phyloP scores from a whole-genome alignment of 2,329 filamentous ascomycete species.

The Xylaria digitata region DNA sequence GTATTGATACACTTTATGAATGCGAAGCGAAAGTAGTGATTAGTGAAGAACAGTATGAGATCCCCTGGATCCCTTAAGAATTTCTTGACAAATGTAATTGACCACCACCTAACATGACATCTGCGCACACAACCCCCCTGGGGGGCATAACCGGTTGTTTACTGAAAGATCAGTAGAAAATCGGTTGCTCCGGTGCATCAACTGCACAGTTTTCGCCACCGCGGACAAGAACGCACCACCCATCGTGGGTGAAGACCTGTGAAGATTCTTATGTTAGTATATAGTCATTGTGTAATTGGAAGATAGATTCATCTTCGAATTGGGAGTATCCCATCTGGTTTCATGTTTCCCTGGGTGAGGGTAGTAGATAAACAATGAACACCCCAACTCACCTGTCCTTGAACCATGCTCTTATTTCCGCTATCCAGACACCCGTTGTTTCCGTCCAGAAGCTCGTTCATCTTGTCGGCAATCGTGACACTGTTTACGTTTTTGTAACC shows the following conservation, averaged over 20 bases:
- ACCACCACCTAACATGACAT: background rate
- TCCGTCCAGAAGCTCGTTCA: constrained; percentile 35
- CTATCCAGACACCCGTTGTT: constrained; percentile 32
- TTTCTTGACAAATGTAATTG: background rate
- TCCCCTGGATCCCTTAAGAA: too few species aligned
- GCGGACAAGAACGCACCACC: constrained; percentile 33
- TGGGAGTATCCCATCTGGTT: too few species aligned
- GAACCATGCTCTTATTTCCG: constrained; percentile 28
- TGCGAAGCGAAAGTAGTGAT: too few species aligned
- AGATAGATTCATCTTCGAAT: too few species aligned
- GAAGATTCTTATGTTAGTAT: constrained; percentile 11
- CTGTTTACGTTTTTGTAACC: constrained; percentile 27
- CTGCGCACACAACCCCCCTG: background rate
- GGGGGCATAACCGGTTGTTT: background rate
- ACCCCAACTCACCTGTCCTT: constrained; percentile 30
- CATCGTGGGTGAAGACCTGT: constrained; percentile 31
- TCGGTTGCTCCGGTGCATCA: constrained; percentile 24
- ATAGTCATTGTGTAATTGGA: background rate
- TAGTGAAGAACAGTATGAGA: too few species aligned
- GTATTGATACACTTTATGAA: too few species aligned
- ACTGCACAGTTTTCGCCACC: constrained; percentile 34
- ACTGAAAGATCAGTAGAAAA: constrained; percentile 29
- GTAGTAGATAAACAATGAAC: background rate
- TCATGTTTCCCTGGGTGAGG: background rate
- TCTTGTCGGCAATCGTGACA: constrained; percentile 32